A percentile compares a stretch with the other conserved stretches of the same genome.
Conservation (phyloP, 2,329 filamentous ascomycete species). For the Hymenoscyphus fraxineus region DNA sequence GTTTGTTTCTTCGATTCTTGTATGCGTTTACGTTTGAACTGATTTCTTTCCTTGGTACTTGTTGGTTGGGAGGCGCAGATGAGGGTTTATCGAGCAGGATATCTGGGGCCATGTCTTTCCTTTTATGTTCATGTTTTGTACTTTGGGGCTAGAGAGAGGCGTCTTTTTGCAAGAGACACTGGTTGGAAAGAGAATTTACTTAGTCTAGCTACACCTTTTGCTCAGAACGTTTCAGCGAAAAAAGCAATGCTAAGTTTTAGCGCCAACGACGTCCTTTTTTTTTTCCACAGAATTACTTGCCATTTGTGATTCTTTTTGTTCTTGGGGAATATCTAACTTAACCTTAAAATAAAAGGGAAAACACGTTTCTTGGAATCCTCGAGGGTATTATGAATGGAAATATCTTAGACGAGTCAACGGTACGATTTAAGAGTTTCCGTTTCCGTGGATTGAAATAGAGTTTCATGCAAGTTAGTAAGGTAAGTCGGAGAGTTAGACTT, state of each 20-base stretch:
- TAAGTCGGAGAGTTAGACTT: too few species aligned
- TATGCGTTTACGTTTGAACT: not conserved
- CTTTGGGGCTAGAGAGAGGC: not conserved
- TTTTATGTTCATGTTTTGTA: too few species aligned
- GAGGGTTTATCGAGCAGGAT: not conserved
- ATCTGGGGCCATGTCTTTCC: too few species aligned
- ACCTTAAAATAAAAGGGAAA: too few species aligned
- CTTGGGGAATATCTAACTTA: too few species aligned
- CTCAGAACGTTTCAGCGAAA: not conserved
- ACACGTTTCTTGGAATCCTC: too few species aligned
- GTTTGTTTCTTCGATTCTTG: not conserved
- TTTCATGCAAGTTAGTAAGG: too few species aligned
- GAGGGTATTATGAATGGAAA: too few species aligned
- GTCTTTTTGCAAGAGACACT: not conserved
- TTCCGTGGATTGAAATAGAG: too few species aligned
- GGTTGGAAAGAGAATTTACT: not conserved
- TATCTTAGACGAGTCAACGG: too few species aligned
- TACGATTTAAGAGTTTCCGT: too few species aligned
- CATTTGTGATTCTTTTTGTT: too few species aligned
- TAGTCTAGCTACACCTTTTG: not conserved
- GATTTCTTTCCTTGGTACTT: slow-evolving; percentile 1
- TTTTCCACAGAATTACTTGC: not conserved
- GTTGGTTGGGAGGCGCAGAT: not conserved
- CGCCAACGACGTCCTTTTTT: not conserved
- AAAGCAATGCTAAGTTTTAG: not conserved